Base-by-base conservation (phyloP, 2,329 filamentous ascomycete species). In the Colletotrichum spinosum region DNA sequence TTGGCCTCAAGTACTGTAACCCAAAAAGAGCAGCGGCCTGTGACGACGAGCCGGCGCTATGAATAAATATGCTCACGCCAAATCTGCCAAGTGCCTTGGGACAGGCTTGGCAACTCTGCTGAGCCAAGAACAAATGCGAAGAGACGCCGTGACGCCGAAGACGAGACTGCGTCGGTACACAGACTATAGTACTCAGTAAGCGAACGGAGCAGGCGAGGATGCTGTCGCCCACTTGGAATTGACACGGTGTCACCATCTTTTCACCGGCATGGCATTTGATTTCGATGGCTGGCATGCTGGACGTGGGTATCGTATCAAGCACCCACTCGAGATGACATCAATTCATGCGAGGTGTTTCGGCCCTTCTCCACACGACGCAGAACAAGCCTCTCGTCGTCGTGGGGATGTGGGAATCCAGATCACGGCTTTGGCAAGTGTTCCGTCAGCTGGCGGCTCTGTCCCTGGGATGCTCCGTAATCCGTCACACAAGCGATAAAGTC, bases 21-120 rank as follows among this genome's bases (percentile, higher is more conserved):
- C 41, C 12, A 17, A 44, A 25, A 25, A 25, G 25, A 48, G 15
- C 34, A 37, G 60, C 49, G 44, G 35, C 17, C n/a, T 33, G 37
- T 12, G 8, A 33, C 39, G 33, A 50, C 13, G 17, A 42, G n/a
- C 35, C 41, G 57, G 10, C 39, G 46, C 46, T 54, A 25, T 53
- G 38, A 41, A 17, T 58, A 37, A 58, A 58, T 37, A 50, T 51
- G 38, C 37, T 50, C 55, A 44, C 55, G 55, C 55, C 46, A 51
- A 58, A 58, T 44, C 45, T 58, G 55, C 55, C 55, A 58, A 58
- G 55, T 10, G 13, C 44, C 25, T 58, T 58, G 55, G 55, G n/a
- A 42, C 15, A 44, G 17, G 25, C 55, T 58, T 44, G 55, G 55
- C 55, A 58, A 15, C 8, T 35, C 15, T 42, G 13, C n/a, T 58